Conservation (phyloP, 2,329 filamentous ascomycete species). For the Neonectria ditissima region DNA sequence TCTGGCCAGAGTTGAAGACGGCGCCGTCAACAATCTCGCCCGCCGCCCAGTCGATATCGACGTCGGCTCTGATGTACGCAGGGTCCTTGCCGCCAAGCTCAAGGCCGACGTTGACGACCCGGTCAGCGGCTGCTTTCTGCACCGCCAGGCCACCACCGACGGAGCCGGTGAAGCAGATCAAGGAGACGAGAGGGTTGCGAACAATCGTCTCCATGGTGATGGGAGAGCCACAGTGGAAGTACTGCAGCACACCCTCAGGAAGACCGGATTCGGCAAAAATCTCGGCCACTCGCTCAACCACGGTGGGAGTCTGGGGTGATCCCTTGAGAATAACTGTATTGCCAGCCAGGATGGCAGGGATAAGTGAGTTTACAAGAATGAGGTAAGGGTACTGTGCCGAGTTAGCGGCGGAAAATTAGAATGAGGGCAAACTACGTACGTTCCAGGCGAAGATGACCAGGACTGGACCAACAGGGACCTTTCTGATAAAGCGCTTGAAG, state of each 20-base stretch:
- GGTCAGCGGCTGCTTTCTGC: slow-evolving; percentile 84
- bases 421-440: slow-evolving; percentile 66
- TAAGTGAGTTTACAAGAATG: slow-evolving; percentile 90
- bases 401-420: slow-evolving; percentile 19
- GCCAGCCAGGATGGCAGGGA: slow-evolving; percentile 90
- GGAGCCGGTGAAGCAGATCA: slow-evolving; percentile 94
- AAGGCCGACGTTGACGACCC: slow-evolving; percentile 86
- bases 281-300: slow-evolving; percentile 84
- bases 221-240: slow-evolving; percentile 89
- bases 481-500: slow-evolving; percentile 90
- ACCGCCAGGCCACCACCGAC: slow-evolving; percentile 88
- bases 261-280: slow-evolving; percentile 85
- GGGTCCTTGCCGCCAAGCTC: slow-evolving; percentile 97
- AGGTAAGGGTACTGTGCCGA: slow-evolving; percentile 85
- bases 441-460: slow-evolving; percentile 97
- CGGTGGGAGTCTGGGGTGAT: slow-evolving; percentile 92
- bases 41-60: slow-evolving; percentile 90
- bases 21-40: slow-evolving; percentile 95
- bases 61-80: slow-evolving; percentile 87
- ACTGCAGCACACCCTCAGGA: slow-evolving; percentile 86
- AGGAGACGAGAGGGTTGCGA: slow-evolving; percentile 78
- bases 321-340: slow-evolving; percentile 96
- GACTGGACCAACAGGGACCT: slow-evolving; percentile 87
- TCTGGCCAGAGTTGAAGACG: slow-evolving; percentile 99
- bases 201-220: slow-evolving; percentile 82